phyloP scores from a whole-genome alignment of 441 rosid species.

The Brassica hybrid region DNA sequence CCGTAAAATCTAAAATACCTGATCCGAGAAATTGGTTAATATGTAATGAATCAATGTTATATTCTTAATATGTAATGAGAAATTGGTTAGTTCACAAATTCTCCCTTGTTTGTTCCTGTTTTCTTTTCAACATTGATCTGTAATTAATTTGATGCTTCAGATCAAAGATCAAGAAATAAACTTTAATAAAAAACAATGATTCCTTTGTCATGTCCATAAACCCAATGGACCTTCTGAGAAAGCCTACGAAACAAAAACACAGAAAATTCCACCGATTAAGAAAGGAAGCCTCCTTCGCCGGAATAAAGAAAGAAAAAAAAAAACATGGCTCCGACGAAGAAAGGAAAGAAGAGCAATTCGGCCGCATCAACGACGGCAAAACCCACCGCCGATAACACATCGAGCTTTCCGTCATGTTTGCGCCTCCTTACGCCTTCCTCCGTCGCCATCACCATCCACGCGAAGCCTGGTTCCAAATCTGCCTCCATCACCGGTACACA shows the following conservation, averaged over 20 bases:
- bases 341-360: constrained; percentile 59
- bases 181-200: too few species aligned
- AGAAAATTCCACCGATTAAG: constrained; percentile 1
- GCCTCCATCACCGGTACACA: constrained; percentile 78
- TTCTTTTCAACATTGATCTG: background rate
- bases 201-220: too few species aligned
- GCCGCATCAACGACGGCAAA: constrained; percentile 50
- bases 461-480: constrained; percentile 91
- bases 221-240: too few species aligned
- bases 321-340: constrained; percentile 71
- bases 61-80: too few species aligned
- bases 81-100: too few species aligned
- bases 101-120: background rate
- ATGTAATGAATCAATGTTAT: too few species aligned
- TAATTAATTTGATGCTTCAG: background rate
- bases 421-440: constrained; percentile 69
- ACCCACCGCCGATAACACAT: constrained; percentile 29
- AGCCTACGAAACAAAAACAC: background rate
- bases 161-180: background rate
- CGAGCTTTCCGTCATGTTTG: constrained; percentile 63
- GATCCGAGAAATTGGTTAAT: too few species aligned
- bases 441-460: constrained; percentile 87
- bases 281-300: constrained; percentile 17
- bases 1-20: too few species aligned
- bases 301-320: background rate